Evolutionary conservation across 768 basidiomycete species (phyloP).

Genomic region (Leccinum ochraceum): DNA sequence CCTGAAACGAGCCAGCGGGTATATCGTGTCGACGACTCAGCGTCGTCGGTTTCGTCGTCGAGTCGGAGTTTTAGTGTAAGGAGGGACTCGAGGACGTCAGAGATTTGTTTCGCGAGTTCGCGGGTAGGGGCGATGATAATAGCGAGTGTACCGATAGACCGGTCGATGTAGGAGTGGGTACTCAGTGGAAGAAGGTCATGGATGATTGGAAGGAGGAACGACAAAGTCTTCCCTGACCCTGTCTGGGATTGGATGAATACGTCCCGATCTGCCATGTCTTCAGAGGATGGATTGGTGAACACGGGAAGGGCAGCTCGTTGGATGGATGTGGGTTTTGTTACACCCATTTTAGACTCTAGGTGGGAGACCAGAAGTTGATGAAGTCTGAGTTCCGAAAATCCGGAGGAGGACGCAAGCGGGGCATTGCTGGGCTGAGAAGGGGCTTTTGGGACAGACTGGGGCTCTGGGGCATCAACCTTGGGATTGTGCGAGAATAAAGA

Average conservation of each 20-base stretch:
- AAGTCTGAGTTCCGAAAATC: slow-evolving; percentile 81
- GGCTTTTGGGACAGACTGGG: slow-evolving; percentile 24
- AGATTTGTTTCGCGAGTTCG: slow-evolving; percentile 96
- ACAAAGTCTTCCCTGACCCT: slow-evolving; percentile 93
- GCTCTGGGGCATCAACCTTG: slow-evolving; percentile 49
- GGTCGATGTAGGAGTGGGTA: slow-evolving; percentile 88
- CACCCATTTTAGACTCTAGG: slow-evolving; percentile 75
- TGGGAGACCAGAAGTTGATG: slow-evolving; percentile 79
- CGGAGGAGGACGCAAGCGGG: slow-evolving; percentile 70
- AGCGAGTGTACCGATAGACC: slow-evolving; percentile 92
- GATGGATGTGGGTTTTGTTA: slow-evolving; percentile 86
- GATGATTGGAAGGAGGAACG: slow-evolving; percentile 92
- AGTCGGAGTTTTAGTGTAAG: slow-evolving; percentile 73
- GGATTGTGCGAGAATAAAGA: slow-evolving; percentile 89
- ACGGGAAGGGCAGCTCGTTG: slow-evolving; percentile 71
- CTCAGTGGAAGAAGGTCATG: slow-evolving; percentile 92
- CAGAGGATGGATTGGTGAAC: slow-evolving; percentile 49
- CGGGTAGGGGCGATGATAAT: slow-evolving; percentile 94
- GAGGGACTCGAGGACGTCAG: slow-evolving; percentile 86
- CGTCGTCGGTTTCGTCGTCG: slow-evolving; percentile 52
- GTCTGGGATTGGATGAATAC: slow-evolving; percentile 96
- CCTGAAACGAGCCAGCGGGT: slow-evolving; percentile 96
- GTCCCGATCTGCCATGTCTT: slow-evolving; percentile 54
- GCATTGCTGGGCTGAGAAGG: slow-evolving; percentile 74
- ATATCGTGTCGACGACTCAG: slow-evolving; percentile 45